These are phyloP conservation scores for Crithidia sp. DNA, from an alignment of 208 protist species.

Conservation along the genomic window DNA sequence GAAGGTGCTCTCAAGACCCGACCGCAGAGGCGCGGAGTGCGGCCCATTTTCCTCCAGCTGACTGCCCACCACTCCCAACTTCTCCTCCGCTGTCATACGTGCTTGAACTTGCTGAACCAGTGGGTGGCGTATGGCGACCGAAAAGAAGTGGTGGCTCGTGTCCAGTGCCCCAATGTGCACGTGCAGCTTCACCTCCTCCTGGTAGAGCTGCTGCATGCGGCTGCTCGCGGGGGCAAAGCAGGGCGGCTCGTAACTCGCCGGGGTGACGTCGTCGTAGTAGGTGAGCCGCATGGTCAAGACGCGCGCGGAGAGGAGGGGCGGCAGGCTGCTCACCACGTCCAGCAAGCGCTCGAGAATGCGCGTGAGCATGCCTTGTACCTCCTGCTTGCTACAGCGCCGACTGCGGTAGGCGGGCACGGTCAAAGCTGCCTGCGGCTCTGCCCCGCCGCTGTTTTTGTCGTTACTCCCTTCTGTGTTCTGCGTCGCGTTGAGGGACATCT, in stretches of 20 bases:
- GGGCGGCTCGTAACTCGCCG: conserved; percentile 73
- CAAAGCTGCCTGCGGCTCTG: background rate
- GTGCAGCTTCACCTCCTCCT: conserved; percentile 51
- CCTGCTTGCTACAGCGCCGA: conserved; percentile 50
- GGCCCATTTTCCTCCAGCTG: no score
- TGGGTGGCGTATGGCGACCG: conserved; percentile 64
- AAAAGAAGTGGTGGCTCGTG: conserved; percentile 77
- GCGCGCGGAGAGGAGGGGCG: conserved; percentile 66
- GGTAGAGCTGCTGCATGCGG: conserved; percentile 58
- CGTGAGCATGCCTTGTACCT: conserved; percentile 59
- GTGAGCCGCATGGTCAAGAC: conserved; percentile 80
- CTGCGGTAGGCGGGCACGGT: conserved; percentile 1
- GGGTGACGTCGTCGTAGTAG: conserved; percentile 79
- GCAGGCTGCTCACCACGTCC: conserved; percentile 66
- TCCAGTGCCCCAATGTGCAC: conserved; percentile 63
- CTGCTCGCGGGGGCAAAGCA: conserved; percentile 69
- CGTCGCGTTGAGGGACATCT: conserved; percentile 52
- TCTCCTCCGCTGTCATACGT: conserved; percentile 11
- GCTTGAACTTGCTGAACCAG: conserved; percentile 44
- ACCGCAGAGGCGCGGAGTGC: conserved; percentile 19
- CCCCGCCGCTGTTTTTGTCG: background rate
- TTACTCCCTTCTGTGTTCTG: conserved; percentile 20
- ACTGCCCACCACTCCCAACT: no score
- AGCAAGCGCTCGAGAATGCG: conserved; percentile 66
- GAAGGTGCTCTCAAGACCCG: conserved; percentile 19